Conservation (phyloP, 306 rosid genomes). For the Inga leiocalycina region DNA sequence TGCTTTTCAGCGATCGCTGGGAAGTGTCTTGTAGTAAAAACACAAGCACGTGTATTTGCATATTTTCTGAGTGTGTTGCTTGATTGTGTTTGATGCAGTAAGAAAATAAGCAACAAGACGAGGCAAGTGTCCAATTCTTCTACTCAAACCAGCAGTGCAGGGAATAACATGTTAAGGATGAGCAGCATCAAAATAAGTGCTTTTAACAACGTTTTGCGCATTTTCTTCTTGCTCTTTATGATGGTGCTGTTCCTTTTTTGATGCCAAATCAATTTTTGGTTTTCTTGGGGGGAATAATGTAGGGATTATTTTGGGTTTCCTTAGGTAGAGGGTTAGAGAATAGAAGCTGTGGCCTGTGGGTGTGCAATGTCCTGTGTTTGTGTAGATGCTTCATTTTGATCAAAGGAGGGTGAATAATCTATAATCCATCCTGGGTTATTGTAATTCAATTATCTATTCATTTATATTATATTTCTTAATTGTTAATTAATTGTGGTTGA, state of each 20-base stretch:
- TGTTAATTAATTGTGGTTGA: constrained; percentile 23
- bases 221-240: constrained; percentile 50
- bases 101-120: constrained; percentile 67
- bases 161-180: constrained; percentile 46
- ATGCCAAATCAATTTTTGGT: constrained; percentile 17
- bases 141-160: constrained; percentile 47
- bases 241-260: constrained; percentile 49
- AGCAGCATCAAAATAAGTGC: constrained; percentile 49
- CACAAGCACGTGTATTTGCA: background rate
- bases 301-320: constrained; percentile 35
- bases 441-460: constrained; percentile 44
- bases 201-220: constrained; percentile 38
- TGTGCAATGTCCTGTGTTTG: constrained; percentile 38
- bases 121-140: constrained; percentile 67
- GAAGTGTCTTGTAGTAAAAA: background rate
- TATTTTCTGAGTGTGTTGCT: constrained; percentile 13
- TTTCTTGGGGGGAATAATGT: background rate
- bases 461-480: constrained; percentile 40
- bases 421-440: constrained; percentile 7
- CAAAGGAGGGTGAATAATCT: constrained; percentile 42
- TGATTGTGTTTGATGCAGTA: constrained; percentile 62
- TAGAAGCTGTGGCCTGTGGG: constrained; percentile 19
- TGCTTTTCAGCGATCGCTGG: background rate
- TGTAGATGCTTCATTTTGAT: constrained; percentile 29
- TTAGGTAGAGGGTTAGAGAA: constrained; percentile 35